Conservation (phyloP, 305 asterid genomes). For the Fraxinus nigra region DNA sequence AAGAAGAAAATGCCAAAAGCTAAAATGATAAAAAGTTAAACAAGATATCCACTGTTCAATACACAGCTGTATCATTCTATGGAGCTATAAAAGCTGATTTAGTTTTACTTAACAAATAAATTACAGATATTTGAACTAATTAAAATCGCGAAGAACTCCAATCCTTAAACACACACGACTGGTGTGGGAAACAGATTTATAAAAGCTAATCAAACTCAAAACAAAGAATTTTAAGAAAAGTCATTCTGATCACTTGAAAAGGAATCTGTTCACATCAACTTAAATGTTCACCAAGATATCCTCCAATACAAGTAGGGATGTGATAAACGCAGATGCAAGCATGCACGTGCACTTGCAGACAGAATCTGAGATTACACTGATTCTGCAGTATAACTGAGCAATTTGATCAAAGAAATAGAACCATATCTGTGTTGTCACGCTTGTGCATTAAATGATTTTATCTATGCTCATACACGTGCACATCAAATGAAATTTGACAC, state of each 20-base stretch:
- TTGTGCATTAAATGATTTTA: background rate
- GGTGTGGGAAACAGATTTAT: background rate
- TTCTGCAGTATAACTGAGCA: background rate
- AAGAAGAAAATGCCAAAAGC: background rate
- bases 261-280: background rate
- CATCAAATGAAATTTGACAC: background rate
- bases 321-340: background rate
- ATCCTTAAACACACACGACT: background rate
- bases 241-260: background rate
- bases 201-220: slow-evolving; percentile 6
- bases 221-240: background rate
- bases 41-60: background rate
- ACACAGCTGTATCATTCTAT: background rate
- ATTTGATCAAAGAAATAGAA: background rate
- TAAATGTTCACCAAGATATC: slow-evolving; percentile 7
- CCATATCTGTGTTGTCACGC: background rate
- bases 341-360: background rate
- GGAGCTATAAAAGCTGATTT: background rate
- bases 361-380: background rate
- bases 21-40: background rate
- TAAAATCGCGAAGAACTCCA: background rate
- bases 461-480: background rate
- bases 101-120: background rate
- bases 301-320: background rate
- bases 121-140: background rate